Conservation (phyloP, 225 moss, liverwort and hornwort species). For the Polytrichum commune region DNA sequence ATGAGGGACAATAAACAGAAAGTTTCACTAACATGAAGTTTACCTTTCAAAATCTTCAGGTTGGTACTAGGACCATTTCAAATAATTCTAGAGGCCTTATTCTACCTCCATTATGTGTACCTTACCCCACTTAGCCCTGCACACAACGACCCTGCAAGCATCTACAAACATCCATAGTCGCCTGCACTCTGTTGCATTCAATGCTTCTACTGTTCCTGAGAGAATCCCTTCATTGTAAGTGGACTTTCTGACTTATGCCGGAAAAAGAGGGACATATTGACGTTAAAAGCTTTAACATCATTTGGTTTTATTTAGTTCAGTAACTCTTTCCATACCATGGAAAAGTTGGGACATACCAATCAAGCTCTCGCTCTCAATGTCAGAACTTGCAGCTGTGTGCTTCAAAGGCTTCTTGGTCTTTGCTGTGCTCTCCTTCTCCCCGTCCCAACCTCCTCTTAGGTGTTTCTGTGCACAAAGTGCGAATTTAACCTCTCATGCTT, state of each 20-base stretch:
- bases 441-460: constrained; percentile 51
- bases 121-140: not conserved
- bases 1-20: constrained; percentile 2
- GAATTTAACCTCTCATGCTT: constrained; percentile 16
- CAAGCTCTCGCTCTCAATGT: constrained; percentile 31
- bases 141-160: not conserved
- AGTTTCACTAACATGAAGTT: too few relatives aligned
- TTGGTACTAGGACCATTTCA: too few relatives aligned
- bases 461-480: constrained; percentile 53
- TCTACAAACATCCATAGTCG: not conserved
- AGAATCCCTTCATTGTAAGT: not conserved
- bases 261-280: too few relatives aligned
- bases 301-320: too few relatives aligned
- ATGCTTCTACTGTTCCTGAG: not conserved
- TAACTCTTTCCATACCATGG: too few relatives aligned
- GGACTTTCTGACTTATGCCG: too few relatives aligned
- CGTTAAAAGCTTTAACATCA: too few relatives aligned
- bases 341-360: constrained; percentile 29
- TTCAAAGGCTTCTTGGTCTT: constrained; percentile 62
- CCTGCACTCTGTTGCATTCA: not conserved
- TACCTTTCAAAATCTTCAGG: too few relatives aligned
- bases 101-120: too few relatives aligned
- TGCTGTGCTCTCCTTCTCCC: constrained; percentile 65
- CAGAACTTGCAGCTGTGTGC: constrained; percentile 31
- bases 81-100: too few relatives aligned